Conservation (phyloP, 2,329 filamentous ascomycete genomes). For the Beauveria sp. region DNA sequence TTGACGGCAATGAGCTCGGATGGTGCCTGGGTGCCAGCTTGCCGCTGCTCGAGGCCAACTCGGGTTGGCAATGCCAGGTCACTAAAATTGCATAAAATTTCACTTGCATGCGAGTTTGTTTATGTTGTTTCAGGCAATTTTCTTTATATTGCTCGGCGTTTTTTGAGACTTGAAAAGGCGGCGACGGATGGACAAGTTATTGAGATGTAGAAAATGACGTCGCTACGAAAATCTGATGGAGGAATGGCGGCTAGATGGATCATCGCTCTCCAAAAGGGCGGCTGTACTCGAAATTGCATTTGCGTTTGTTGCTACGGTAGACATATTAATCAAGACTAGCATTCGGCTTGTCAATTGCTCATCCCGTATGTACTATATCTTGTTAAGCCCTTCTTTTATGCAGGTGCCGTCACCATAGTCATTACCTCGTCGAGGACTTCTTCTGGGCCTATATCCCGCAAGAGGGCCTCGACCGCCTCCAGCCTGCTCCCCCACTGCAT, state of each 20-base stretch:
- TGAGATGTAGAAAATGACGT: not conserved
- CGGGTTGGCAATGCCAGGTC: slow-evolving; percentile 86
- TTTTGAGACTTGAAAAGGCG: not conserved
- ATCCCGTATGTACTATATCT: not conserved
- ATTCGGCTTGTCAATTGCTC: not conserved
- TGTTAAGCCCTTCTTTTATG: slow-evolving; percentile 15
- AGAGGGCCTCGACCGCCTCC: slow-evolving; percentile 56
- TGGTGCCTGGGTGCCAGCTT: slow-evolving; percentile 97
- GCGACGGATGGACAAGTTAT: not conserved
- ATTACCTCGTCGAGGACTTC: slow-evolving; percentile 60
- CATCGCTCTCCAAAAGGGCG: not conserved
- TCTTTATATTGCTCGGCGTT: not conserved
- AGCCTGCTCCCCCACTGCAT: slow-evolving; percentile 87
- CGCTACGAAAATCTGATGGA: not conserved
- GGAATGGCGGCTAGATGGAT: not conserved
- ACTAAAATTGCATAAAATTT: slow-evolving; percentile 51
- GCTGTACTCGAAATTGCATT: not conserved
- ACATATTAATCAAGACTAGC: slow-evolving; percentile 3
- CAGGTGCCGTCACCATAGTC: slow-evolving; percentile 46
- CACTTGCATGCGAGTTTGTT: slow-evolving; percentile 9
- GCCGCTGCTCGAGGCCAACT: slow-evolving; percentile 71
- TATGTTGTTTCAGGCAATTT: not conserved
- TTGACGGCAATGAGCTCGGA: slow-evolving; percentile 90
- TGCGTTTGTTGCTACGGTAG: not conserved
- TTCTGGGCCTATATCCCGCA: slow-evolving; percentile 55